phyloP scores from a whole-genome alignment of 2,329 filamentous ascomycete species.

The Pseudogymnoascus sp. region DNA sequence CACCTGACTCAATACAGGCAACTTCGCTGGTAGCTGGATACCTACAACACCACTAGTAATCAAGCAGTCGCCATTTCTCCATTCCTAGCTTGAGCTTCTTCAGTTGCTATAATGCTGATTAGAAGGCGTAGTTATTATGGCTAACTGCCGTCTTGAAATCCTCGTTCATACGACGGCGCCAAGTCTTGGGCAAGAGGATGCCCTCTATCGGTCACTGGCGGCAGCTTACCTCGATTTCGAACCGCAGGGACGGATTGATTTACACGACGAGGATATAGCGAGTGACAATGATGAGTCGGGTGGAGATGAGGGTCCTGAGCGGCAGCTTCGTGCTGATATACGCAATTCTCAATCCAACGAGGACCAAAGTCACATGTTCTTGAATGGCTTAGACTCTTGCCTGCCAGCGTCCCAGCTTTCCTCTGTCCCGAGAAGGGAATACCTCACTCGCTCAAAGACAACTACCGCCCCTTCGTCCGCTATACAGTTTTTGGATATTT shows the following conservation, averaged over 20 bases:
- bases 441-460: neutral
- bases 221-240: constrained; percentile 25
- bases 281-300: constrained; percentile 31
- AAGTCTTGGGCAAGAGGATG: constrained; percentile 25
- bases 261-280: constrained; percentile 9
- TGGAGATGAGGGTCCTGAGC: constrained; percentile 35
- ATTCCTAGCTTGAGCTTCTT: neutral
- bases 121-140: neutral
- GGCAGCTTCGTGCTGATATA: constrained; percentile 22
- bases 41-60: neutral
- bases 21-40: neutral
- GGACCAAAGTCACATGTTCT: constrained; percentile 15
- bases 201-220: constrained; percentile 25
- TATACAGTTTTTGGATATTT: constrained; percentile 4
- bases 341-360: constrained; percentile 13
- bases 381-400: neutral
- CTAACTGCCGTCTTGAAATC: constrained; percentile 20
- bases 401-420: neutral
- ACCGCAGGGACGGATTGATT: constrained; percentile 13
- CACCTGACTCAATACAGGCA: neutral
- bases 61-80: neutral
- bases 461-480: neutral
- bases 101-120: neutral
- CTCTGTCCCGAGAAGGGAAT: neutral
- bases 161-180: constrained; percentile 26